A percentile compares a stretch with the other conserved stretches of the same genome.
These are phyloP conservation scores for Cotoneaster glaucophyllus DNA, from an alignment of 306 rosid genomes.

Conservation along the genomic window DNA sequence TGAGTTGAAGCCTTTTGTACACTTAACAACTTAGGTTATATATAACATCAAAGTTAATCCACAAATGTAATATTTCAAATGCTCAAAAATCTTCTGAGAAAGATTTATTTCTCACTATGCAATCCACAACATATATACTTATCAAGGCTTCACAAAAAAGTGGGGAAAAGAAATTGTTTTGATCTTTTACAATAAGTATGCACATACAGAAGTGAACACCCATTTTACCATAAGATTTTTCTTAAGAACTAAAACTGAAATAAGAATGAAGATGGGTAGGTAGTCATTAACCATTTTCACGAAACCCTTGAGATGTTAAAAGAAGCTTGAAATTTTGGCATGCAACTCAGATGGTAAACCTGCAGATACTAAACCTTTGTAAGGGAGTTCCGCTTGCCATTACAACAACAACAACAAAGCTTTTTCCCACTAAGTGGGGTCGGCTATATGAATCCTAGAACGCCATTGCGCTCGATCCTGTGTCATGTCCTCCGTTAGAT, in stretches of 20 bases:
- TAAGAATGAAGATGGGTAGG: neutral
- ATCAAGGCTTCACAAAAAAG: neutral
- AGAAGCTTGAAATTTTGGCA: constrained; percentile 11
- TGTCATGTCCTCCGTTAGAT: too few relatives aligned
- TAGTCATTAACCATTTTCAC: neutral
- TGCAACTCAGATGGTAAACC: neutral
- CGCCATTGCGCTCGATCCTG: too few relatives aligned
- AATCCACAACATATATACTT: constrained; percentile 9
- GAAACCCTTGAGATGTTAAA: constrained; percentile 10
- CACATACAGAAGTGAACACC: neutral
- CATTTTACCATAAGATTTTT: constrained; percentile 1
- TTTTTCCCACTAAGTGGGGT: too few relatives aligned
- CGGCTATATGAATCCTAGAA: too few relatives aligned
- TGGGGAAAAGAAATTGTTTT: neutral
- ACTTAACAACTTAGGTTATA: neutral
- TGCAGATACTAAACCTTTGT: constrained; percentile 46
- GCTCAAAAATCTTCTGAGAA: constrained; percentile 8
- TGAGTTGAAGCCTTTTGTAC: neutral
- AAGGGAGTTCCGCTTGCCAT: constrained; percentile 51
- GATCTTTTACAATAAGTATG: neutral
- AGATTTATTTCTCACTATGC: neutral
- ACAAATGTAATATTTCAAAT: too few relatives aligned
- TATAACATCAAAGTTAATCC: neutral
- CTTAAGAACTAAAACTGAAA: neutral
- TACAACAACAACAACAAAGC: too few relatives aligned